Evolutionary conservation across 768 basidiomycete species (phyloP), one percentile per base, ranked within the genome.

Genomic region (Sarcomyxa edulis): DNA sequence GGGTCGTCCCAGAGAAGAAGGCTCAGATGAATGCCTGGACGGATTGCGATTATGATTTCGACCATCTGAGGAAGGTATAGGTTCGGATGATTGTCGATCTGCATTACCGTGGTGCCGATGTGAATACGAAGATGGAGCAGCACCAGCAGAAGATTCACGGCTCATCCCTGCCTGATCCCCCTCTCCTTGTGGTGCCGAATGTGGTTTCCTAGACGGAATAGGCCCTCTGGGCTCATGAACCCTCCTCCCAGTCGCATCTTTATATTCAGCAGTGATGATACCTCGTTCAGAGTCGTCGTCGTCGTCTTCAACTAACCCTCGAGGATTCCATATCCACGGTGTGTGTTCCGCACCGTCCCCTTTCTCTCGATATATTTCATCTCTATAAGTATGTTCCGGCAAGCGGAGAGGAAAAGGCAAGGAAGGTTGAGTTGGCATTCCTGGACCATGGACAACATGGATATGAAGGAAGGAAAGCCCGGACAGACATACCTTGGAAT

Each of bases 311-410:
- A 52, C 43, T 15, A 79, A 60, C 40, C 61, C 60, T 24, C 67
- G 52, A 18, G 81, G 74, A 56, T 70, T 78, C 84, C 84, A 87
- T 40, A 84, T 69, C 84, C 84, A 87, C 6, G 84, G 84, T 0
- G 84, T 85, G 10, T 71, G 64, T 5, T 65, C 60, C 11, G 58
- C 61, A 12, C 61, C 60, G 14, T 64, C 61, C 32, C 52, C 51
- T 22, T 49, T n/a, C n/a, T n/a, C n/a, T n/a, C n/a, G n/a, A n/a
- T n/a, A n/a, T n/a, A n/a, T n/a, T n/a, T n/a, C n/a, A n/a, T n/a
- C n/a, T n/a, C n/a, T n/a, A n/a, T n/a, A n/a, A n/a, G n/a, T n/a
- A n/a, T n/a, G n/a, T n/a, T n/a, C n/a, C n/a, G n/a, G n/a, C n/a
- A n/a, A n/a, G n/a, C n/a, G n/a, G n/a, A n/a, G n/a, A n/a, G n/a